Evolutionary conservation across 345 rosid species (phyloP).

Genomic region (Salix brachista): DNA sequence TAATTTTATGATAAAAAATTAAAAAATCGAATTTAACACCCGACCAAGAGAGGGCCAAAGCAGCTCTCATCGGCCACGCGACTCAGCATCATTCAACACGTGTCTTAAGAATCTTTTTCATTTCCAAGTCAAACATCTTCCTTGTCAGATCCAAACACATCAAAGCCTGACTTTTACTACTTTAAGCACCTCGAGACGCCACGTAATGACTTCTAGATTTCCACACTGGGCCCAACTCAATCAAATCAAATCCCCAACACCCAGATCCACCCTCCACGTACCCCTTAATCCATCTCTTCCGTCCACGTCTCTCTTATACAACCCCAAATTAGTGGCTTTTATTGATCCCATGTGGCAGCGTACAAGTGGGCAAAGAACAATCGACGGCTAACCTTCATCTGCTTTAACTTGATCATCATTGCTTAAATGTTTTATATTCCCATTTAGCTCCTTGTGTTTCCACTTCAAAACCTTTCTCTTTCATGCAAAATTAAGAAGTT

Average conservation of each 20-base stretch:
- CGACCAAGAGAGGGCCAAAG: constrained; percentile 17
- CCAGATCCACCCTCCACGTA: constrained; percentile 40
- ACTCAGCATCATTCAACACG: constrained; percentile 9
- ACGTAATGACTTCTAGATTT: constrained; percentile 28
- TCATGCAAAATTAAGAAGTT: constrained; percentile 12
- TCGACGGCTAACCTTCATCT: constrained; percentile 21
- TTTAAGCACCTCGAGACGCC: constrained; percentile 18
- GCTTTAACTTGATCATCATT: not conserved
- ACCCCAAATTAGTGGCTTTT: constrained; percentile 13
- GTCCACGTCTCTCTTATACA: constrained; percentile 18
- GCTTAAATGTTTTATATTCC: not conserved
- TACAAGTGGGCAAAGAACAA: not conserved
- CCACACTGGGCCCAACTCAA: constrained; percentile 10
- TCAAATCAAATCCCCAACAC: constrained; percentile 8
- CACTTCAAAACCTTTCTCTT: not conserved
- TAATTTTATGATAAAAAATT: too few species aligned
- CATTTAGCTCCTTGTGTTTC: not conserved
- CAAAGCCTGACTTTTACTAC: not conserved
- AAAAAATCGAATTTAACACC: not conserved
- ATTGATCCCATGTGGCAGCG: constrained; percentile 37
- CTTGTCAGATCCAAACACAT: constrained; percentile 15
- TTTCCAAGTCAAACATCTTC: constrained; percentile 12
- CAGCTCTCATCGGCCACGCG: constrained; percentile 4
- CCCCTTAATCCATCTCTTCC: not conserved
- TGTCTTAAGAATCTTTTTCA: constrained; percentile 1